Conservation (phyloP, 305 asterid species). For the Coffea humblotiana region DNA sequence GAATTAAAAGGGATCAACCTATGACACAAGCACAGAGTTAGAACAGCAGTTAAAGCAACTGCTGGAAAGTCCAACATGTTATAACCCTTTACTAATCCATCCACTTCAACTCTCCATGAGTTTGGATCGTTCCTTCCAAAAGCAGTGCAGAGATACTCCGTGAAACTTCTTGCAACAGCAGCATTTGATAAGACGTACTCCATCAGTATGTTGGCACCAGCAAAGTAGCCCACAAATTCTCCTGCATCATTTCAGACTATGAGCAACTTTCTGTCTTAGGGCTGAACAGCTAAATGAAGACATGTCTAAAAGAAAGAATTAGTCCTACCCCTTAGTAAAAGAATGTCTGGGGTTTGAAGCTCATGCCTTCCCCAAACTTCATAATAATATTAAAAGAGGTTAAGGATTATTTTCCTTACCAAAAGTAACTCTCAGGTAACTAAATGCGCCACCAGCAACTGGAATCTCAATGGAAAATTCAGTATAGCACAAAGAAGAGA, state of each 20-base stretch:
- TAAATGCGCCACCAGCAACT: conserved; percentile 51
- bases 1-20: conserved; percentile 22
- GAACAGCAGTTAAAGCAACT: conserved; percentile 32
- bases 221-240: conserved; percentile 45
- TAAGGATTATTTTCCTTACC: conserved; percentile 21
- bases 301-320: not conserved
- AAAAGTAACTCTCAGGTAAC: conserved; percentile 44
- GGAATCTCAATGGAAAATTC: conserved; percentile 40
- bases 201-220: conserved; percentile 46
- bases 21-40: conserved; percentile 40
- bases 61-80: conserved; percentile 48
- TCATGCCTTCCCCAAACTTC: no score
- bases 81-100: conserved; percentile 38
- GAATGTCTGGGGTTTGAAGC: no score
- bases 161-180: conserved; percentile 45
- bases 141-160: conserved; percentile 36
- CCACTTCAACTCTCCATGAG: conserved; percentile 39
- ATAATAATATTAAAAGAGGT: not conserved
- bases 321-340: no score
- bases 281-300: not conserved
- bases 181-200: conserved; percentile 48
- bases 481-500: conserved; percentile 43
- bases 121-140: conserved; percentile 35
- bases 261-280: not conserved
- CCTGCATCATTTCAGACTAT: conserved; percentile 25